A percentile compares a stretch with the other conserved stretches of the same genome.
phyloP scores from a whole-genome alignment of 805 yeast genomes.

The Ogataea degrootiae region DNA sequence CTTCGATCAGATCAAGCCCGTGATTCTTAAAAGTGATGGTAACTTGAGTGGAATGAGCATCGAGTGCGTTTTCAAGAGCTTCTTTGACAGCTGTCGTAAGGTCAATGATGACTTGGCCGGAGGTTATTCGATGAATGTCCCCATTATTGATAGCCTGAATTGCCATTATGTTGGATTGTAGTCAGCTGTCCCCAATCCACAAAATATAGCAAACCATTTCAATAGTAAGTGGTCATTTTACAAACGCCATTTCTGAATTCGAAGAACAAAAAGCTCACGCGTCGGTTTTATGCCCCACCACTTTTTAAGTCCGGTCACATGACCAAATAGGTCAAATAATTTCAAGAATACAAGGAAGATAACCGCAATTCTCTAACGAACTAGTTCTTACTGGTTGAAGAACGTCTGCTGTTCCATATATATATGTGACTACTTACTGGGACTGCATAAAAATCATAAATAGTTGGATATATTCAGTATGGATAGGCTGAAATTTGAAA shows the following conservation, averaged over 20 bases:
- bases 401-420: too few species aligned
- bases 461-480: not conserved
- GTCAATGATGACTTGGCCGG: conserved; percentile 90
- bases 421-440: too few species aligned
- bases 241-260: not conserved
- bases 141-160: conserved; percentile 36
- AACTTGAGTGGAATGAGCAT: conserved; percentile 65
- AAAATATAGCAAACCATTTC: too few species aligned
- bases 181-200: not conserved
- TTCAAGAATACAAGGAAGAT: too few species aligned
- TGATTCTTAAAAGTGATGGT: conserved; percentile 65
- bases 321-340: too few species aligned
- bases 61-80: conserved; percentile 79
- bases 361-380: too few species aligned
- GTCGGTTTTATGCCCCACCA: not conserved
- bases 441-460: not conserved
- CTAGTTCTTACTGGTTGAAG: too few species aligned
- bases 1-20: conserved; percentile 69
- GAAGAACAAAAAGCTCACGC: not conserved
- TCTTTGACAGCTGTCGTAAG: conserved; percentile 78
- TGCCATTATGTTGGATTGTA: conserved; percentile 11
- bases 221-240: not conserved
- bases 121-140: conserved; percentile 75
- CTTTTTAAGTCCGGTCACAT: not conserved
- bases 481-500: not conserved